phyloP scores from a whole-genome alignment of 305 asterid species.

The Solanum hybrid region DNA sequence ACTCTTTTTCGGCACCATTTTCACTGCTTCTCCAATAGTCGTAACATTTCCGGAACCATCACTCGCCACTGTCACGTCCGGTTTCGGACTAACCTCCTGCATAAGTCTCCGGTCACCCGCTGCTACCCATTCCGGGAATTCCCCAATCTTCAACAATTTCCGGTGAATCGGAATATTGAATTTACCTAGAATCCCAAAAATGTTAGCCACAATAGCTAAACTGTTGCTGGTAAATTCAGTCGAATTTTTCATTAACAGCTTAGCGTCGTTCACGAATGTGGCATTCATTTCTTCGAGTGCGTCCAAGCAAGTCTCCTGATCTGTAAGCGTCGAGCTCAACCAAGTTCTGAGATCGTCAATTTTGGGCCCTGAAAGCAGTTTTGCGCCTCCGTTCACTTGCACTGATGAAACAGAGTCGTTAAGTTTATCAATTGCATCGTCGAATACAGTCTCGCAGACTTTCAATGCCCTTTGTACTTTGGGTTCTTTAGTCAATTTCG shows the following conservation, averaged over 20 bases:
- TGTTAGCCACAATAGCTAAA: constrained; percentile 57
- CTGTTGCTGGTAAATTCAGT: constrained; percentile 64
- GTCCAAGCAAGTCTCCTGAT: constrained; percentile 71
- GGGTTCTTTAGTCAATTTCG: constrained; percentile 12
- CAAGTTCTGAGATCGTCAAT: constrained; percentile 50
- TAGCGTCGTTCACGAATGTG: constrained; percentile 28
- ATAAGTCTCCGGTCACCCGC: constrained; percentile 54
- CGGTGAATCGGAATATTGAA: constrained; percentile 45
- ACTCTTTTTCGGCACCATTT: constrained; percentile 49
- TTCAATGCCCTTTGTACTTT: constrained; percentile 33
- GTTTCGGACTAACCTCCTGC: constrained; percentile 31
- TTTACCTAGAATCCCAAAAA: constrained; percentile 26
- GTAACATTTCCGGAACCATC: constrained; percentile 50
- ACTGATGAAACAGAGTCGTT: constrained; percentile 35
- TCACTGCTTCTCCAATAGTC: constrained; percentile 50
- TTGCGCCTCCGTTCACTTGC: constrained; percentile 8
- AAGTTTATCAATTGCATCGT: constrained; percentile 54
- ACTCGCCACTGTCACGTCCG: constrained; percentile 58
- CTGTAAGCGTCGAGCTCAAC: constrained; percentile 60
- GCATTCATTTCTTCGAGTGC: constrained; percentile 52
- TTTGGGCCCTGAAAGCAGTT: constrained; percentile 14
- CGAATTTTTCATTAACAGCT: constrained; percentile 38
- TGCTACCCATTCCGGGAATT: constrained; percentile 53
- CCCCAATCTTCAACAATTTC: constrained; percentile 24
- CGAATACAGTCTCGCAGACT: constrained; percentile 41